Base-by-base conservation (phyloP, 2,329 filamentous ascomycete genomes). In the Trichophyton simii region DNA sequence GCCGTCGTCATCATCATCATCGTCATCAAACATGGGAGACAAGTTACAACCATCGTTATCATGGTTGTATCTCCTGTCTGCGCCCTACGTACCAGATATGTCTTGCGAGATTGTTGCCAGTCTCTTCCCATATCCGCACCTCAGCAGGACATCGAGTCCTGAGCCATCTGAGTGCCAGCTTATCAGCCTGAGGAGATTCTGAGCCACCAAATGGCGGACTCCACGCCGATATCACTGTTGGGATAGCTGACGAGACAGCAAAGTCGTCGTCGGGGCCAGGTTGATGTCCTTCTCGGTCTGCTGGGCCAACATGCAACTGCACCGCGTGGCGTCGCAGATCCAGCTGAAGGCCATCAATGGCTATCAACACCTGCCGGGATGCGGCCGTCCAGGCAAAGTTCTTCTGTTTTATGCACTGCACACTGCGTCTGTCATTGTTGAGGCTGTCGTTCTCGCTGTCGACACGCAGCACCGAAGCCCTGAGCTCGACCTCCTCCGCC, bases 71-170 rank as follows among this genome's bases (percentile, higher is more conserved):
- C n/a, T 54, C 50, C 50, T 34, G 22, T 25, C 28, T 38, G n/a
- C 15, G 7, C 25, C 22, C 25, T 20, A 60, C 72, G 69, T 77
- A 86, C 86, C 86, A 89, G 57, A 88, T 78, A 73, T 89, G 86
- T 48, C 85, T 77, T 4, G 86, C 86, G 67, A 89, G 88, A 69
- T 84, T 87, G 68, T 89, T 86, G 3, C 86, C 85, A 0, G 84
- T 87, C 67, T 88, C 86, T 69, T 89, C 86, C 76, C 82, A 85
- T 52, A 88, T 80, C 38, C 72, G 71, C 8, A 85, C 66, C 3
- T 68, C 58, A 4, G 73, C 67, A 22, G 73, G 71, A 41, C 72
- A 69, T 3, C 73, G 67, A 6, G 80, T 72, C 11, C 68, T 67
- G 62, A 86, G 78, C 13, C 80, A 77, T 64, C 85, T 76, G 66